Evolutionary conservation across 148 eudicot species (phyloP).

Genomic region (Chenopodium quinoa): DNA sequence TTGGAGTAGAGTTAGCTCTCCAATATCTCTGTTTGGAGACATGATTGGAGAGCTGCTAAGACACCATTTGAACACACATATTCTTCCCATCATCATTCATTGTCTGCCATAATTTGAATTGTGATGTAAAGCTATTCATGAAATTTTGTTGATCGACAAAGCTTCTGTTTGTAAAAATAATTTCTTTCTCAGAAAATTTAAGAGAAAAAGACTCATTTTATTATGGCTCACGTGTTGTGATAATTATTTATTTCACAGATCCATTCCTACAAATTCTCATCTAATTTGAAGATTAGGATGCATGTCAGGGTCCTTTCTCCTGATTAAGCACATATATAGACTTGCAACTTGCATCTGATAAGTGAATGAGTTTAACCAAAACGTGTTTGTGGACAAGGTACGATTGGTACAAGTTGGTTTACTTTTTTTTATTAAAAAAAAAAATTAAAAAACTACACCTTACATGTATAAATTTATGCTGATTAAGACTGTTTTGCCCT

Average conservation of each 20-base stretch:
- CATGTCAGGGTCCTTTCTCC: not conserved
- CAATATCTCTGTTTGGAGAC: too few relatives aligned
- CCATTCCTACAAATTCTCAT: not conserved
- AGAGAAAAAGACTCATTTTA: not conserved
- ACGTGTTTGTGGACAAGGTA: not conserved
- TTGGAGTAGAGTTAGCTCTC: too few relatives aligned
- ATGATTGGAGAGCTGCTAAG: too few relatives aligned
- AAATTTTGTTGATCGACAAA: not conserved
- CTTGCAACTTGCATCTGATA: not conserved
- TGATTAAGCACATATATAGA: not conserved
- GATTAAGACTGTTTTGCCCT: too few relatives aligned
- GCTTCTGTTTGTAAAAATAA: not conserved
- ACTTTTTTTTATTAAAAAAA: not conserved
- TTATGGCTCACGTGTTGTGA: not conserved
- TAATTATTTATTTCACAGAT: not conserved
- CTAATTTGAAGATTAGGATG: not conserved
- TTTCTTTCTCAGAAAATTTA: not conserved
- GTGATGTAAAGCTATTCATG: not conserved
- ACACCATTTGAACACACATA: too few relatives aligned
- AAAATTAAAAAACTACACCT: too few relatives aligned
- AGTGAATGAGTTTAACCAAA: not conserved
- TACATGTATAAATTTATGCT: too few relatives aligned
- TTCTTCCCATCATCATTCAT: constrained; percentile 3
- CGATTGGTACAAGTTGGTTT: not conserved
- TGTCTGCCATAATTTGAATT: not conserved